Base-by-base conservation (phyloP, 768 basidiomycete species). In the Hypholoma fasciculare region DNA sequence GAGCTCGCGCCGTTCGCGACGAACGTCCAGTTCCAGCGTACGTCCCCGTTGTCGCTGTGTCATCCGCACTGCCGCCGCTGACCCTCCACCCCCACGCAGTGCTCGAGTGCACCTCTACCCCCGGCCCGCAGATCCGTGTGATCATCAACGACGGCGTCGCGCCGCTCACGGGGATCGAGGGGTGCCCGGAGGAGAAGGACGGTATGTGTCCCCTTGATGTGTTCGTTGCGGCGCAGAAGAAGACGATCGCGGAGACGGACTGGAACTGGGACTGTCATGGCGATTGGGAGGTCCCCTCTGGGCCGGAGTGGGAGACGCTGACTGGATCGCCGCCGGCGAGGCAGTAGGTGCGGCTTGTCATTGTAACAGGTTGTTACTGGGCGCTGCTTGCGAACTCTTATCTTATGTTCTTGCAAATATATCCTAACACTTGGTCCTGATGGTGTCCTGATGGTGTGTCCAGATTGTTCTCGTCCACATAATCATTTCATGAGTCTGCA, bases 71-170 rank as follows among this genome's bases (percentile, higher is more conserved):
- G 60, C 38, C 12, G 65, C 66, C 9, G n/a, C n/a, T 17, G 14
- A 7, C 56, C 50, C 34, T 23, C 23, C 23, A 23, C 23, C 23
- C 23, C 26, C 54, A 55, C 56, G 63, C 69, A 93, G 86, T 92
- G 8, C 76, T 92, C 0, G 78, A 80, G 56, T 92, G 89, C 63
- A 69, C 75, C 16, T 76, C 77, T n/a, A 48, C 71, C 23, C 74
- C 79, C 19, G 72, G 73, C 30, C 79, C 74, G 12, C 86, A 93
- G 61, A 90, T 96, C 60, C 85, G 94, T 3, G 77, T 94, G 64
- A 86, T 96, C 61, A 82, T 96, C 69, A 96, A 96, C 73, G 94
- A 97, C 65, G 94, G 86, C 0, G 88, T 91, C 1, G 86, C 85
- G 0, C 94, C 94, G 4, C 80, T 96, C 19, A 90, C 86, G 0